These are phyloP conservation scores for Schizophyllum commune DNA, from an alignment of 1,284 basidiomycete species.

Conservation along the genomic window DNA sequence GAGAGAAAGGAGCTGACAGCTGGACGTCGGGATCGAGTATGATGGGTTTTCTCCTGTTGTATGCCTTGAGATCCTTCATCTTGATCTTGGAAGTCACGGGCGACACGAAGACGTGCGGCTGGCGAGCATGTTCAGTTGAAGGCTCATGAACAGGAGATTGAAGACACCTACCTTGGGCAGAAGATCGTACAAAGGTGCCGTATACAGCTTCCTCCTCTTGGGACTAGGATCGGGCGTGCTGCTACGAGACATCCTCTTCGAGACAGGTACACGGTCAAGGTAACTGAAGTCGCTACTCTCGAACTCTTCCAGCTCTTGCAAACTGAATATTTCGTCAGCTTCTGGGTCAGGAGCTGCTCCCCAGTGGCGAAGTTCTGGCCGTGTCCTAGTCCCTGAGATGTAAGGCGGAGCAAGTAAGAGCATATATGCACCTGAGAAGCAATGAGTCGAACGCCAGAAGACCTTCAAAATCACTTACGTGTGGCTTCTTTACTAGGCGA, in stretches of 20 bases:
- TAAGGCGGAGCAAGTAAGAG: neutral
- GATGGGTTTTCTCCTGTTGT: constrained; percentile 29
- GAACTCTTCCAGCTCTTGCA: constrained; percentile 37
- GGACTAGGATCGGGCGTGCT: too few relatives aligned
- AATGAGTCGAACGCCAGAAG: neutral
- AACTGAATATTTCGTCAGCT: constrained; percentile 22
- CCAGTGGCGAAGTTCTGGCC: neutral
- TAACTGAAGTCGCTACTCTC: constrained; percentile 20
- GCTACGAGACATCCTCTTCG: constrained; percentile 13
- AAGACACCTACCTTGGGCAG: constrained; percentile 36
- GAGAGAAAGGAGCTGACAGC: constrained; percentile 27
- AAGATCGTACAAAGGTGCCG: constrained; percentile 20
- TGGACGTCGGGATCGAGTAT: constrained; percentile 31
- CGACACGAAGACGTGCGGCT: constrained; percentile 32
- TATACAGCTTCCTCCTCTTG: constrained; percentile 17
- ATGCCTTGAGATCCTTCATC: constrained; percentile 18
- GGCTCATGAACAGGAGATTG: too few relatives aligned
- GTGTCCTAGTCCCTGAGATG: neutral
- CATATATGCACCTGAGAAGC: neutral
- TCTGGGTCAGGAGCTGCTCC: neutral
- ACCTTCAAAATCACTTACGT: neutral
- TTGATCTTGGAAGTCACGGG: constrained; percentile 10
- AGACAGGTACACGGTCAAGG: constrained; percentile 4
- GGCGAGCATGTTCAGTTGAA: too few relatives aligned
- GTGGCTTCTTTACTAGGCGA: neutral